Base-by-base conservation (phyloP, 1,284 basidiomycete species). In the Microbotryum silenes-acaulis region DNA sequence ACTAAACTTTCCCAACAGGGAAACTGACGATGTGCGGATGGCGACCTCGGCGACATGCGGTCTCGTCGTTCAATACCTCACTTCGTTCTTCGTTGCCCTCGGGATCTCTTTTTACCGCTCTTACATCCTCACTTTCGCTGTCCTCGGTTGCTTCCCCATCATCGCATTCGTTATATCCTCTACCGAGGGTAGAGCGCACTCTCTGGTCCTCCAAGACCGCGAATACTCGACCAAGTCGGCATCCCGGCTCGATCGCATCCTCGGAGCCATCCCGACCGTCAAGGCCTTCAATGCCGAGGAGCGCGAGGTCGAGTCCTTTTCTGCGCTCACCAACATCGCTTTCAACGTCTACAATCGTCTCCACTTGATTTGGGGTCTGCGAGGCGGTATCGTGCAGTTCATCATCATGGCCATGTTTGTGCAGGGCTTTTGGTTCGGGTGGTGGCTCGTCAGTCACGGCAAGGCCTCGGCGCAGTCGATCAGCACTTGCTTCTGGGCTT, bases 401-500 rank as follows among this genome's bases (percentile, higher is more conserved):
- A 79, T 88, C 54, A 83, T 87, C 66, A 86, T 94, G 79, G 81
- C 83, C 44, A 97, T 96, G 84, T 97, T 97, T 77, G 90, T 97
- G 12, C 88, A 92, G 72, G 92, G 89, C 1, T 97, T 97, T 77
- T 97, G 92, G 89, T 97, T 88, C 74, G 96, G 94, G 16, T 83
- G 87, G 3, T 86, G 88, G 72, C 82, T 97, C 57, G 90, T 98
- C 16, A 78, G 84, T 27, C 80, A 85, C 21, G 87, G 87, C 6
- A 83, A 81, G 62, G 80, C 84, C 56, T 78, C 78, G 2, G 79
- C 87, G 0, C 89, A 89, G 5, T 82, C 86, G 54, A 89, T 97
- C 66, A 92, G 93, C 85, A 86, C 88, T 33, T 91, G 94, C 52
- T 98, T 98, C 75, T 97, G 93, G 91, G 90, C 93, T 0, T 91